phyloP scores from a whole-genome alignment of 371 early-diverging fungal species.

The Rhizopus delemar region DNA sequence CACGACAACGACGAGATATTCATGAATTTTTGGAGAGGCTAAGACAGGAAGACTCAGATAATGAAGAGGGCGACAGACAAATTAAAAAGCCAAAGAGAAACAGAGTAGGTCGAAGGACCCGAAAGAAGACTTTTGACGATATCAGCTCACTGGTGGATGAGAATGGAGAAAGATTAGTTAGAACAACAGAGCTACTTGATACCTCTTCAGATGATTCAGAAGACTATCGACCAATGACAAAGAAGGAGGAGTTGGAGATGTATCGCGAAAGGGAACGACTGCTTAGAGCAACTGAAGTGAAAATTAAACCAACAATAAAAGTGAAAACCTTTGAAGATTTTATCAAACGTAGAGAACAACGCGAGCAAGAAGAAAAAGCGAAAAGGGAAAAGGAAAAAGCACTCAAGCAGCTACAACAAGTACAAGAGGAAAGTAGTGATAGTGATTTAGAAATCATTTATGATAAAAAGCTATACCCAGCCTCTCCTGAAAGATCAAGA shows the following conservation, averaged over 20 bases:
- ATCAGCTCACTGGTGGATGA: constrained; percentile 13
- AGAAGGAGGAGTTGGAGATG: constrained; percentile 23
- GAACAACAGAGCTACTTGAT: constrained; percentile 20
- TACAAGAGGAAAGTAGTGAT: constrained; percentile 7
- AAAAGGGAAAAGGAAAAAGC: neutral
- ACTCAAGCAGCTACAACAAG: neutral
- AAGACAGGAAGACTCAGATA: constrained; percentile 1
- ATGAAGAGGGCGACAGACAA: constrained; percentile 6
- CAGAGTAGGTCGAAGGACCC: constrained; percentile 12
- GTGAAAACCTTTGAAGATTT: constrained; percentile 23
- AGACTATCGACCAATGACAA: constrained; percentile 7
- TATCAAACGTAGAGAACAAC: constrained; percentile 8
- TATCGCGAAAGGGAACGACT: constrained; percentile 19
- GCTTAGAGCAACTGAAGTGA: constrained; percentile 12
- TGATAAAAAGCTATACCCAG: neutral
- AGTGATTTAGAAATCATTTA: constrained; percentile 23
- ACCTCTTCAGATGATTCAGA: constrained; percentile 1
- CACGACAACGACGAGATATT: neutral
- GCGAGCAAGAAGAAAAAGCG: neutral
- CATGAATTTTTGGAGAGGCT: neutral
- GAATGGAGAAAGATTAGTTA: constrained; percentile 21
- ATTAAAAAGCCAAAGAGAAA: neutral
- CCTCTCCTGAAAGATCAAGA: constrained; percentile 17
- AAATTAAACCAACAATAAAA: constrained; percentile 14
- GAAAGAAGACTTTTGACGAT: neutral